These are phyloP conservation scores for Suhomyces atakaporum DNA, from an alignment of 1,139 yeast species.

Conservation along the genomic window DNA sequence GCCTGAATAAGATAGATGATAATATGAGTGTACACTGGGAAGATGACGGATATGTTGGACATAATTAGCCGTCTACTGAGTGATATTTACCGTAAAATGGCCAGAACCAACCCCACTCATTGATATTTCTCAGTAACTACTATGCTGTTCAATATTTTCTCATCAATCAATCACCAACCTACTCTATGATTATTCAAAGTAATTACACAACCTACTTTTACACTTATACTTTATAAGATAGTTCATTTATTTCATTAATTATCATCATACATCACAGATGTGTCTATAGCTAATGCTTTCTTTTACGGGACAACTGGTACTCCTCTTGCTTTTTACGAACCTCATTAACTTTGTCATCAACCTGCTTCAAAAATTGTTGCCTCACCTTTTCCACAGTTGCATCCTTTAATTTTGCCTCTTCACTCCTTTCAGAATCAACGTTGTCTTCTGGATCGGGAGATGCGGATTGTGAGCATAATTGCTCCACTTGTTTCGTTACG, in stretches of 20 bases:
- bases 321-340: constrained; percentile 17
- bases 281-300: constrained; percentile 10
- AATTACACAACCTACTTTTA: too few relatives aligned
- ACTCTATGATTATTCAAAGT: too few relatives aligned
- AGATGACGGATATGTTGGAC: too few relatives aligned
- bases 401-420: constrained; percentile 9
- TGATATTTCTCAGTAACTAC: too few relatives aligned
- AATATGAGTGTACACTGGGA: too few relatives aligned
- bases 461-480: constrained; percentile 20
- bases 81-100: too few relatives aligned
- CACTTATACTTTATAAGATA: too few relatives aligned
- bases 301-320: constrained; percentile 11
- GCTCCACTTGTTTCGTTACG: constrained; percentile 25
- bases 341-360: constrained; percentile 23
- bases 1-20: background rate
- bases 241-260: constrained; percentile 1
- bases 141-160: too few relatives aligned
- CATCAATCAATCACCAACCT: too few relatives aligned
- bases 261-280: constrained; percentile 1
- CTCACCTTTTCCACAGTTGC: constrained; percentile 21
- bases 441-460: constrained; percentile 13
- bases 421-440: constrained; percentile 10
- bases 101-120: too few relatives aligned
- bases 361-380: constrained; percentile 24
- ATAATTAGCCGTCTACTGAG: too few relatives aligned